These are phyloP conservation scores for Colletotrichum magnum DNA, from an alignment of 2,329 filamentous ascomycete genomes.

Conservation along the genomic window DNA sequence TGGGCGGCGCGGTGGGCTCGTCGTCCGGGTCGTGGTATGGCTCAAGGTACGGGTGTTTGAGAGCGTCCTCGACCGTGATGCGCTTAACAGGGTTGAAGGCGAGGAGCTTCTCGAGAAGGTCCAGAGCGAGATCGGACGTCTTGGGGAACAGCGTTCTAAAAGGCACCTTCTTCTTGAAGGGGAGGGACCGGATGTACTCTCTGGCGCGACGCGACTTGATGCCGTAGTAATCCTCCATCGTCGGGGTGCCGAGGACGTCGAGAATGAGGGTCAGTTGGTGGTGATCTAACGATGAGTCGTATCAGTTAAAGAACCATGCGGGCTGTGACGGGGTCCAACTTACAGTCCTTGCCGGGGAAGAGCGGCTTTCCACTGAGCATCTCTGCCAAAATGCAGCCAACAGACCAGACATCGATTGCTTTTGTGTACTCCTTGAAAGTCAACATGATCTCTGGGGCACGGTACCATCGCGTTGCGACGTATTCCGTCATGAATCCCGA, in stretches of 20 bases:
- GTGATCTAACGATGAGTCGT: constrained; percentile 75
- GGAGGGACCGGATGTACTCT: constrained; percentile 97
- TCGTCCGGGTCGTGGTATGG: constrained; percentile 99
- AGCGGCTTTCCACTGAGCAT: constrained; percentile 99
- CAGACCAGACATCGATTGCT: constrained; percentile 99
- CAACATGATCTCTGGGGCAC: constrained; percentile 99
- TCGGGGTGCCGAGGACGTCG: constrained; percentile 96
- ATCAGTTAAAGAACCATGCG: neutral
- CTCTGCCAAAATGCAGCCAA: constrained; percentile 97
- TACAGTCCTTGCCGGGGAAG: constrained; percentile 98
- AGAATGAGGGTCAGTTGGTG: constrained; percentile 98
- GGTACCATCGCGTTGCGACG: constrained; percentile 98
- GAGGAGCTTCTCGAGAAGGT: constrained; percentile 93
- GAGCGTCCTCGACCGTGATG: constrained; percentile 96
- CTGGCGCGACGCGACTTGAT: constrained; percentile 98
- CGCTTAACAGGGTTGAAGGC: constrained; percentile 99
- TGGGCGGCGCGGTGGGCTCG: constrained; percentile 95
- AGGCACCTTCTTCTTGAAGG: constrained; percentile 99
- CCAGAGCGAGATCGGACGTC: constrained; percentile 96
- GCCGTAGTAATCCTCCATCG: constrained; percentile 99
- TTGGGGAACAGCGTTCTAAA: constrained; percentile 98
- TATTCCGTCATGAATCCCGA: constrained; percentile 99
- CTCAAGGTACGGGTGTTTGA: constrained; percentile 98
- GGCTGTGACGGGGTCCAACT: constrained; percentile 49
- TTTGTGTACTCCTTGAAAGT: constrained; percentile 99